These are phyloP conservation scores for Kockiozyma suomiensis DNA, from an alignment of 805 yeast genomes.

Conservation along the genomic window DNA sequence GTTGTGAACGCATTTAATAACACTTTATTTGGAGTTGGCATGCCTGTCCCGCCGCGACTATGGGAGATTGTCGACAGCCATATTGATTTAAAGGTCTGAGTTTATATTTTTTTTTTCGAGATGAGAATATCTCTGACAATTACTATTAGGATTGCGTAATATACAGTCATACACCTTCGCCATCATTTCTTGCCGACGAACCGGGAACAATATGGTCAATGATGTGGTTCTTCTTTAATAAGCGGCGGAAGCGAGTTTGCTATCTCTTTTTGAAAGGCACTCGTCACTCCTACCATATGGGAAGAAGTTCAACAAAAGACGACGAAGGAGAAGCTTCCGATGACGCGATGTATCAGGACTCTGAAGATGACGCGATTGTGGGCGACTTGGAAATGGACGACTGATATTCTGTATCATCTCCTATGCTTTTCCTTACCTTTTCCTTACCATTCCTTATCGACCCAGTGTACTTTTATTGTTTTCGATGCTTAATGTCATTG, in stretches of 20 bases:
- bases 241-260: conserved; percentile 87
- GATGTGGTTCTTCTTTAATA: conserved; percentile 91
- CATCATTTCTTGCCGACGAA: conserved; percentile 67
- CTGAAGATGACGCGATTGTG: conserved; percentile 42
- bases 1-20: conserved; percentile 72
- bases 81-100: conserved; percentile 66
- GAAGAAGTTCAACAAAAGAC: conserved; percentile 43
- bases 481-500: background rate
- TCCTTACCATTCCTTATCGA: background rate
- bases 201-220: conserved; percentile 69
- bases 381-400: conserved; percentile 49
- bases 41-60: conserved; percentile 60
- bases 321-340: conserved; percentile 39
- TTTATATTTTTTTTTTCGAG: background rate
- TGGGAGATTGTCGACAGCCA: conserved; percentile 89
- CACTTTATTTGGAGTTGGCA: conserved; percentile 66
- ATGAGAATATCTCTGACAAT: background rate
- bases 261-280: conserved; percentile 71
- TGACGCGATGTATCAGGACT: conserved; percentile 20
- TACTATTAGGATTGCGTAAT: conserved; percentile 27
- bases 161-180: conserved; percentile 45
- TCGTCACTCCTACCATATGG: conserved; percentile 47
- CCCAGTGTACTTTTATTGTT: conserved; percentile 1
- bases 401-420: too few species aligned
- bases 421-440: too few species aligned